Base-by-base conservation (phyloP, 2,329 filamentous ascomycete genomes). In the Elsinoe ampelina region DNA sequence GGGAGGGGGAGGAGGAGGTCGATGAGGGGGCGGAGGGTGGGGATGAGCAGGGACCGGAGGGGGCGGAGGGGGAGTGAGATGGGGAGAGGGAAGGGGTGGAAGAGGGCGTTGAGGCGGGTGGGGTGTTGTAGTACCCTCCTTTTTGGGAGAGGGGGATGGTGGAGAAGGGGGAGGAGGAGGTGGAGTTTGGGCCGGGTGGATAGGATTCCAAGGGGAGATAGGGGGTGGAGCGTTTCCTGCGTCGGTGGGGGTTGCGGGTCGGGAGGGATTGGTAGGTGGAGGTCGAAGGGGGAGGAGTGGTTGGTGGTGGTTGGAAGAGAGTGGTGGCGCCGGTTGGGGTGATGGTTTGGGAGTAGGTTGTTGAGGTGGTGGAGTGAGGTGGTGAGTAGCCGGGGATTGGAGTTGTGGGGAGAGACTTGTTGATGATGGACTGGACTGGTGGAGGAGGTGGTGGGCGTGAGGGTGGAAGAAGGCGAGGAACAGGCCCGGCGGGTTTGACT, bases 121-220 rank as follows among this genome's bases (percentile, higher is more conserved):
- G 36, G 34, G 48, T 52, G 48, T 20, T 20, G 48, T 52, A 52
- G 48, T 36, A 52, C 22, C 22, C 22, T 52, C 38, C 32, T 15
- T 34, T 19, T 17, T 22, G 13, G 48, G 30, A 26, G 35, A 11
- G 15, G 32, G 15, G 34, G 48, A 19, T 52, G 13, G 32, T 39
- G 17, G 30, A 26, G 35, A 19, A 34, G 32, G 32, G 32, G 48
- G 30, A 38, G 13, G 32, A 52, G 17, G n/a, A 10, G 11, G 48
- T 34, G 15, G 48, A 52, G 11, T 39, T 38, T 2, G 32, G 30
- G 17, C 48, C 48, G 11, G 48, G 48, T 5, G 48, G 48, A 17
- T 52, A 52, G 35, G 48, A n/a, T 35, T 52, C 48, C 15, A 52
- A 34, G 15, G 48, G 48, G 35, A 52, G 48, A 34, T 52, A 52